phyloP scores from a whole-genome alignment of 345 rosid genomes.

The Brassica rapa region DNA sequence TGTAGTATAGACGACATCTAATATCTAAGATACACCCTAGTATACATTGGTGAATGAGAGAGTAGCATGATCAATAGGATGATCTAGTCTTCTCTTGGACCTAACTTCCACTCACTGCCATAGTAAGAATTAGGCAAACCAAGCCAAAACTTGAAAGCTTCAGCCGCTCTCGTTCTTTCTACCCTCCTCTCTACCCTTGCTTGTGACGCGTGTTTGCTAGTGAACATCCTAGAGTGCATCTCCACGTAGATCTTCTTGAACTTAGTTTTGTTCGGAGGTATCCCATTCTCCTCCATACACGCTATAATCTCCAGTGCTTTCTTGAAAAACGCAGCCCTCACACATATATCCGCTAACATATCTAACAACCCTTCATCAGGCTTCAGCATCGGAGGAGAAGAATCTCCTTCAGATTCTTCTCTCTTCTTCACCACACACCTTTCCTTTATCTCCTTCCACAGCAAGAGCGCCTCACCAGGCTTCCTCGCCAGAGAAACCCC shows the following conservation, averaged over 20 bases:
- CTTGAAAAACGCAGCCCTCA: slow-evolving; percentile 85
- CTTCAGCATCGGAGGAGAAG: slow-evolving; percentile 52
- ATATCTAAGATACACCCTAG: slow-evolving; percentile 33
- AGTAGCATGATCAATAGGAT: slow-evolving; percentile 22
- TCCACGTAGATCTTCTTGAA: slow-evolving; percentile 84
- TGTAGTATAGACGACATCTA: slow-evolving; percentile 31
- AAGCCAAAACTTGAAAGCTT: slow-evolving; percentile 96
- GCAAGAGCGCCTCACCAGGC: slow-evolving; percentile 92
- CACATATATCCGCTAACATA: slow-evolving; percentile 79
- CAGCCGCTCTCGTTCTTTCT: slow-evolving; percentile 89
- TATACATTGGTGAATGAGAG: slow-evolving; percentile 25
- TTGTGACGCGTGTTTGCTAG: slow-evolving; percentile 93
- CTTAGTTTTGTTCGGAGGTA: slow-evolving; percentile 83
- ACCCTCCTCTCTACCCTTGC: slow-evolving; percentile 72
- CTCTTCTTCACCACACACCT: slow-evolving; percentile 47
- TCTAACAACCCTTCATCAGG: slow-evolving; percentile 79
- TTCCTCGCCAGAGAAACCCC: slow-evolving; percentile 84
- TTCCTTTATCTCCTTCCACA: slow-evolving; percentile 88
- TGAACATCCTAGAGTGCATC: slow-evolving; percentile 97
- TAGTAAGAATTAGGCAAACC: slow-evolving; percentile 93
- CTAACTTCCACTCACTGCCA: slow-evolving; percentile 78
- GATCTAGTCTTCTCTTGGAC: slow-evolving; percentile 43
- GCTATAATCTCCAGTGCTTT: slow-evolving; percentile 91
- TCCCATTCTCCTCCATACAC: slow-evolving; percentile 91
- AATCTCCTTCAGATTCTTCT: slow-evolving; percentile 41